These are phyloP conservation scores for Zalaria obscura DNA, from an alignment of 2,329 filamentous ascomycete species.

Conservation along the genomic window DNA sequence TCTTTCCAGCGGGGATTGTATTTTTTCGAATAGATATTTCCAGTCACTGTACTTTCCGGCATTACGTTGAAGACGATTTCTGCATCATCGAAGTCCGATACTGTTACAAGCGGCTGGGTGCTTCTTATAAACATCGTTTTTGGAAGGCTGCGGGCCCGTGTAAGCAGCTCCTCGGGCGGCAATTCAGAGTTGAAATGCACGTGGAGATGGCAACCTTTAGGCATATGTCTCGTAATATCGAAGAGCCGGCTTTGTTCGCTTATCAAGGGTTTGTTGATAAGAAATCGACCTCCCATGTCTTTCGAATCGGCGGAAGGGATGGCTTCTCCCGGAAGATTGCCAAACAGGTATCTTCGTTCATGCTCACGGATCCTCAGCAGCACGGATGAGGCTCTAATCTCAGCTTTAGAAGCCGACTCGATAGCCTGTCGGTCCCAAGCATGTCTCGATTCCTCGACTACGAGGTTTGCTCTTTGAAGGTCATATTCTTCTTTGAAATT, in stretches of 20 bases:
- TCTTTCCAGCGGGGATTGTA: conserved; percentile 27
- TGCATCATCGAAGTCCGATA: conserved; percentile 33
- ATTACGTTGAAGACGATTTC: conserved; percentile 49
- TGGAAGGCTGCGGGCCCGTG: conserved; percentile 34
- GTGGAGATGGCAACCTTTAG: conserved; percentile 61
- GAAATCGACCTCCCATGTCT: conserved; percentile 34
- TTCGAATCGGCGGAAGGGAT: conserved; percentile 21
- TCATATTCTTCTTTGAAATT: no score
- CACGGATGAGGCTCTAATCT: conserved; percentile 14
- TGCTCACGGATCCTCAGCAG: conserved; percentile 25
- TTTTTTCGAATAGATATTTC: conserved; percentile 32
- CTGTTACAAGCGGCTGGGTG: conserved; percentile 31
- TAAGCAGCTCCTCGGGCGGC: conserved; percentile 44
- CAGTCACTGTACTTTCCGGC: conserved; percentile 13
- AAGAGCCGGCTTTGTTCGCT: conserved; percentile 41
- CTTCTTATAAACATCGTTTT: conserved; percentile 57
- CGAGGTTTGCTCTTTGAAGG: conserved; percentile 7
- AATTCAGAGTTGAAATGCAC: conserved; percentile 69
- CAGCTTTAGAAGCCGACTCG: conserved; percentile 10
- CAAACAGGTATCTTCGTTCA: conserved; percentile 26
- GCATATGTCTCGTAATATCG: conserved; percentile 42
- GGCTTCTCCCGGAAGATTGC: conserved; percentile 26
- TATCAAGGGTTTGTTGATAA: conserved; percentile 29
- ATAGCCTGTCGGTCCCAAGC: conserved; percentile 23
- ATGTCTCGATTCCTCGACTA: conserved; percentile 15